Percentiles rank a stretch among this genome's conserved stretches.
Evolutionary conservation across 345 rosid species (phyloP).

Genomic region (Atalantia buxifolia): DNA sequence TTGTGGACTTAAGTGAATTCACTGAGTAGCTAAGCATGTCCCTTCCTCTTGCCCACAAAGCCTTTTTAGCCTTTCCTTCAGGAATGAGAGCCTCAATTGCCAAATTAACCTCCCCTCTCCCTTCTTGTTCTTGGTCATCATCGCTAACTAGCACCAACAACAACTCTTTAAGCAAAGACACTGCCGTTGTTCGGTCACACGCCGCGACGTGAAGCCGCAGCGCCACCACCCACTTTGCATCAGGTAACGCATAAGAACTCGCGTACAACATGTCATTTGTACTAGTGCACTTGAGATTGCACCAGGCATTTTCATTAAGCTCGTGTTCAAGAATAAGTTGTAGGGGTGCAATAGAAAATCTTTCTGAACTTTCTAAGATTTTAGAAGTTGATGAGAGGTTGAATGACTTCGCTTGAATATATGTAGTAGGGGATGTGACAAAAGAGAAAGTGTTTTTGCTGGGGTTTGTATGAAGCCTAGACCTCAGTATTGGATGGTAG

Average conservation of each 20-base stretch:
- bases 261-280: conserved; percentile 22
- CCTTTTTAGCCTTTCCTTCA: conserved; percentile 28
- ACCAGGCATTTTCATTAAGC: conserved; percentile 39
- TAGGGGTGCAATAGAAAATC: conserved; percentile 14
- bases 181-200: conserved; percentile 38
- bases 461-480: conserved; percentile 21
- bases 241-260: conserved; percentile 17
- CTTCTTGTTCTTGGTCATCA: neutral
- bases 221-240: conserved; percentile 22
- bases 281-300: neutral
- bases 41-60: conserved; percentile 38
- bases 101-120: conserved; percentile 20
- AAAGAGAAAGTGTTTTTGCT: conserved; percentile 20
- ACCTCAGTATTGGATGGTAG: conserved; percentile 32
- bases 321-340: conserved; percentile 46
- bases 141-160: conserved; percentile 16
- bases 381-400: conserved; percentile 19
- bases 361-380: conserved; percentile 13
- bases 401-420: conserved; percentile 16
- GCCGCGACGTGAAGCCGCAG: conserved; percentile 30
- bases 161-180: conserved; percentile 26
- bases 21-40: conserved; percentile 43
- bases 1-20: conserved; percentile 30
- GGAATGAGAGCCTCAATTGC: conserved; percentile 43
- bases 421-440: conserved; percentile 25